Percentiles rank a stretch among this genome's conserved stretches.
These are phyloP conservation scores for Linderina pennispora DNA, from an alignment of 192 early-diverging fungal species.

Conservation along the genomic window DNA sequence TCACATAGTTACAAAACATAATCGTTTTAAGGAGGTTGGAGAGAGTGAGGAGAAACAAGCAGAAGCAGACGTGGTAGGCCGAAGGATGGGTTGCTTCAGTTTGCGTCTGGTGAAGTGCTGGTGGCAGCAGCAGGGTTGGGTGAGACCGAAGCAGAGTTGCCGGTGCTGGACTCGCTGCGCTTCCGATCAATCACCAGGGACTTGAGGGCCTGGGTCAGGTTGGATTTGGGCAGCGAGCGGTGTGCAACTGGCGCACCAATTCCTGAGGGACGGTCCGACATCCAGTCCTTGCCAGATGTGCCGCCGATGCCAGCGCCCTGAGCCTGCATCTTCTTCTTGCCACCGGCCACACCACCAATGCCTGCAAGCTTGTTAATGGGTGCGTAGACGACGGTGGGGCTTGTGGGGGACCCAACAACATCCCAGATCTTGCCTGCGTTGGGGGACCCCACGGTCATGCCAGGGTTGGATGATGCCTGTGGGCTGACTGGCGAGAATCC, in stretches of 20 bases:
- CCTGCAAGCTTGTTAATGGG: conserved; percentile 5
- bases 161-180: background rate
- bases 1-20: too few relatives aligned
- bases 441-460: conserved; percentile 21
- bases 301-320: conserved; percentile 19
- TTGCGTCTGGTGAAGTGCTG: too few relatives aligned
- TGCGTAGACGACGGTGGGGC: conserved; percentile 22
- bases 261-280: conserved; percentile 38
- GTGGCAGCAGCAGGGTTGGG: too few relatives aligned
- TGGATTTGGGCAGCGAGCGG: conserved; percentile 19
- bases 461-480: too few relatives aligned
- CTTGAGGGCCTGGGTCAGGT: conserved; percentile 16
- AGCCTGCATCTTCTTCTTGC: conserved; percentile 20
- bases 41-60: too few relatives aligned
- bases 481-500: background rate
- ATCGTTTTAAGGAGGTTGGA: too few relatives aligned
- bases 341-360: conserved; percentile 17
- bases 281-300: conserved; percentile 29
- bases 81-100: too few relatives aligned
- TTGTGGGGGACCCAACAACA: conserved; percentile 21
- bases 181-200: conserved; percentile 12
- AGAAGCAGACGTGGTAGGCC: too few relatives aligned
- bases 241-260: conserved; percentile 21
- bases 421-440: conserved; percentile 14
- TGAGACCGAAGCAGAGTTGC: too few relatives aligned